Base-by-base conservation (phyloP, 805 yeast species). In the Kluyveromyces dobzhanskii region DNA sequence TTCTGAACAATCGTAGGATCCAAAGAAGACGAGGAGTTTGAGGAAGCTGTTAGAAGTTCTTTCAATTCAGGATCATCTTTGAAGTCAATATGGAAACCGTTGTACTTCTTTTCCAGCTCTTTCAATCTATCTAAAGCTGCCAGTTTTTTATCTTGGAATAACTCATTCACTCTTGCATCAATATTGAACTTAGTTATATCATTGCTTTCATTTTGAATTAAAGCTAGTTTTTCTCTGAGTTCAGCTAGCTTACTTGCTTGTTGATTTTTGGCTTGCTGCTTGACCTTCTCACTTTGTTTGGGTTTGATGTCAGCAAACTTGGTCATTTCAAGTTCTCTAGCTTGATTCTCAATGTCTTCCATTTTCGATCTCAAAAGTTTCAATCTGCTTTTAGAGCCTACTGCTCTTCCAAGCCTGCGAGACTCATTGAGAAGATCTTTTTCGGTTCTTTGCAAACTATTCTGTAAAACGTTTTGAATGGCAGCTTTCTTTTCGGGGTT, bases 341-440 rank as follows among this genome's bases (percentile, higher is more conserved):
- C 96, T 65, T 85, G 84, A 35, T 75, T 73, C 54, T 85, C 95
- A 38, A 88, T 69, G 45, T 76, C 80, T 43, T 84, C 94, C 95
- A 86, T 86, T 54, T 80, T 74, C 50, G 80, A 85, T 40, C 95
- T 69, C 49, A 88, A 67, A 32, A 76, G 79, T 44, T 92, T 70
- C 37, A 87, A 62, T 46, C 90, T 67, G 3, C 82, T 73, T 50
- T 82, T 81, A 3, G 95, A 94, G 68, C 78, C 36, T 55, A 57
- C 49, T 54, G 73, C 49, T 64, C 65, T 48, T 45, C 66, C 58
- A 27, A 45, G 54, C 43, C 53, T 68, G 61, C 58, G 66, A 40
- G 56, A 65, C 56, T 46, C 70, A 44, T 37, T 63, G 48, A 45
- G 67, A 54, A 43, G 61, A 57, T 54, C 69, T 54, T 51, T 69